Percentiles rank a stretch among this genome's conserved stretches.
Conservation (phyloP, 2,329 filamentous ascomycete species). For the Emmonsia crescens region DNA sequence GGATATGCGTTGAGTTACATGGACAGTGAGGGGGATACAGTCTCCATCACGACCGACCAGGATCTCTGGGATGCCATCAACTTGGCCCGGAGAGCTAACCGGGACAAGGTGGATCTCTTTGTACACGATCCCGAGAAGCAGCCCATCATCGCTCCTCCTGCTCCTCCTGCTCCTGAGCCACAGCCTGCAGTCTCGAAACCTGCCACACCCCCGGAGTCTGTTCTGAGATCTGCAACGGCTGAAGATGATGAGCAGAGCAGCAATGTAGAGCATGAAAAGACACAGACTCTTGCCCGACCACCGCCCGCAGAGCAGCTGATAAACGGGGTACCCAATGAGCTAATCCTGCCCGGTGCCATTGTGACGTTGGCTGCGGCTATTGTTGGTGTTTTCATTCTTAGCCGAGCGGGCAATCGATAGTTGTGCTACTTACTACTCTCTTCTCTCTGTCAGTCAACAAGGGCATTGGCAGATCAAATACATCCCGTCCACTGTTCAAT, state of each 20-base stretch:
- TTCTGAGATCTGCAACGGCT: constrained; percentile 38
- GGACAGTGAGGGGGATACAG: constrained; percentile 92
- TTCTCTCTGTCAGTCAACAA: not conserved
- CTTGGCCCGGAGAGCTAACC: constrained; percentile 62
- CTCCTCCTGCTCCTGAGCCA: constrained; percentile 45
- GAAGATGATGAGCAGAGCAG: constrained; percentile 42
- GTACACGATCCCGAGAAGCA: constrained; percentile 88
- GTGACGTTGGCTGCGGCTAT: constrained; percentile 93
- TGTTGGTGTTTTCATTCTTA: constrained; percentile 81
- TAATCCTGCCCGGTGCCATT: constrained; percentile 85
- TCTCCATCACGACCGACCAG: constrained; percentile 92
- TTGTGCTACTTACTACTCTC: not conserved
- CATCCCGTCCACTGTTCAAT: not conserved
- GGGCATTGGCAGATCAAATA: not conserved
- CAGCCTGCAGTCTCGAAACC: constrained; percentile 42
- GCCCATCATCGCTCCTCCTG: constrained; percentile 38
- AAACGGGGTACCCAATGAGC: constrained; percentile 82
- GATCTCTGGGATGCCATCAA: constrained; percentile 84
- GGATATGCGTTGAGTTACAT: constrained; percentile 93
- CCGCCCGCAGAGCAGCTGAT: constrained; percentile 58
- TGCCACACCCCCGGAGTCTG: constrained; percentile 44
- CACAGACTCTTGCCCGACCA: constrained; percentile 38
- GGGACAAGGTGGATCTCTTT: constrained; percentile 94
- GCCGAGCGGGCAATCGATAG: constrained; percentile 39
- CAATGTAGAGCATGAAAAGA: constrained; percentile 23